Percentiles rank a stretch among this genome's conserved stretches.
These are phyloP conservation scores for Epipyxis sp. DNA, from an alignment of 108 stramenopile genomes.

Conservation along the genomic window DNA sequence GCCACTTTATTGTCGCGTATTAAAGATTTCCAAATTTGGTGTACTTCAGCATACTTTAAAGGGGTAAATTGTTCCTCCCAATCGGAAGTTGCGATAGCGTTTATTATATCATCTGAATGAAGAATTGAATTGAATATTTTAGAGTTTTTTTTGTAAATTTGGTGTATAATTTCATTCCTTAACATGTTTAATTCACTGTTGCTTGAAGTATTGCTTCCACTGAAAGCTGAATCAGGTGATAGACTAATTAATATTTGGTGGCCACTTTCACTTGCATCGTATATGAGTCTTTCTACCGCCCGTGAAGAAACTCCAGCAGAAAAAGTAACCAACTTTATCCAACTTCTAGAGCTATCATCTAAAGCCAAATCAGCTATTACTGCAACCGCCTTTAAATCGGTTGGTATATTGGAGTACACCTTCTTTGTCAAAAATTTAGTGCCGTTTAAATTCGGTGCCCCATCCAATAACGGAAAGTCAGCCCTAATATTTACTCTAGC, in stretches of 20 bases:
- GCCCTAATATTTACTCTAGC: not conserved
- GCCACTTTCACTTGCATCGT: not conserved
- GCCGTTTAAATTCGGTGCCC: slow-evolving; percentile 15
- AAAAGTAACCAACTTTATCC: not conserved
- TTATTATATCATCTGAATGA: not conserved
- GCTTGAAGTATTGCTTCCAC: not conserved
- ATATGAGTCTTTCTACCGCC: slow-evolving; percentile 3
- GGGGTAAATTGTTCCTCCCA: slow-evolving; percentile 6
- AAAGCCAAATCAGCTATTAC: too few relatives aligned
- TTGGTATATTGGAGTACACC: slow-evolving; percentile 21
- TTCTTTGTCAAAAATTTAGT: slow-evolving; percentile 22
- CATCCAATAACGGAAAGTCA: slow-evolving; percentile 11
- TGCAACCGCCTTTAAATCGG: slow-evolving; percentile 7
- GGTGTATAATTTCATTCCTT: not conserved
- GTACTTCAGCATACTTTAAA: not conserved
- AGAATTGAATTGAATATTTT: too few relatives aligned
- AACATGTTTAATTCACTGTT: not conserved
- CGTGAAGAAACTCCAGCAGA: slow-evolving; percentile 2
- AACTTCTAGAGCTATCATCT: too few relatives aligned
- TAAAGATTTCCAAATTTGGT: not conserved
- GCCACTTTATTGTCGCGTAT: too few relatives aligned
- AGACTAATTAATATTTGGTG: not conserved
- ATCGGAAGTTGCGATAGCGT: not conserved
- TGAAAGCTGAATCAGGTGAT: not conserved
- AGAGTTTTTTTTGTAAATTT: too few relatives aligned